Base-by-base conservation (phyloP, 2,329 filamentous ascomycete genomes). In the Decorospora gaudefroyi region DNA sequence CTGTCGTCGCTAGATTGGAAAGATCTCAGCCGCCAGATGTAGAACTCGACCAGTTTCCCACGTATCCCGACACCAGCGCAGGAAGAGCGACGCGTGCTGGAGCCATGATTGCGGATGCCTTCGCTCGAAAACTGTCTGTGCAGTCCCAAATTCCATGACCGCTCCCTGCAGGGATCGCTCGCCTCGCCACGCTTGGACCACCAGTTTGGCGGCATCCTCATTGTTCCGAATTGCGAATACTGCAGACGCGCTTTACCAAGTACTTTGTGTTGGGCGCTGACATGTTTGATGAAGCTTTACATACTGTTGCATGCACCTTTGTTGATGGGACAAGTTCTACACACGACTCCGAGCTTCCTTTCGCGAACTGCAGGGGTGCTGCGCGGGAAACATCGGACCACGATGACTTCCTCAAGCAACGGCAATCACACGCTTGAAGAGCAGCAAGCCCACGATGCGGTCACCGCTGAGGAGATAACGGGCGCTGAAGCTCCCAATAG, bases 401-500 rank as follows among this genome's bases (percentile, higher is more conserved):
- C 18, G 27, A 59, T 50, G 49, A 5, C 42, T 31, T 16, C 46
- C 10, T 17, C 33, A 34, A 40, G 25, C 34, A 45, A 25, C 30
- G 25, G 11, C 28, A 36, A 26, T 4, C 31, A 16, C 12, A 10
- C 16, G 13, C 22, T 11, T 6, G n/a, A 10, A 13, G 13, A 28
- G 26, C 31, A 42, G 37, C 34, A 48, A 27, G 32, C 46, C n/a
- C 33, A 51, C 42, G 56, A 64, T 22, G 42, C 56, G 15, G 56
- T 59, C 30, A 60, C 59, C 3, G 47, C 44, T 8, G 52, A 59
- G 12, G 59, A 67, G 34, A 51, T 60, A 16, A 46, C 27, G n/a
- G 50, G 49, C 10, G 49, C 47, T 12, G 44, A 50, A 42, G 25
- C 27, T 25, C 13, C 10, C 22, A 12, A 19, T 31, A 21, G 41